Evolutionary conservation across 2,329 filamentous ascomycete genomes (phyloP), one percentile per base, ranked within the genome.

Genomic region (Penicillium glabrum): DNA sequence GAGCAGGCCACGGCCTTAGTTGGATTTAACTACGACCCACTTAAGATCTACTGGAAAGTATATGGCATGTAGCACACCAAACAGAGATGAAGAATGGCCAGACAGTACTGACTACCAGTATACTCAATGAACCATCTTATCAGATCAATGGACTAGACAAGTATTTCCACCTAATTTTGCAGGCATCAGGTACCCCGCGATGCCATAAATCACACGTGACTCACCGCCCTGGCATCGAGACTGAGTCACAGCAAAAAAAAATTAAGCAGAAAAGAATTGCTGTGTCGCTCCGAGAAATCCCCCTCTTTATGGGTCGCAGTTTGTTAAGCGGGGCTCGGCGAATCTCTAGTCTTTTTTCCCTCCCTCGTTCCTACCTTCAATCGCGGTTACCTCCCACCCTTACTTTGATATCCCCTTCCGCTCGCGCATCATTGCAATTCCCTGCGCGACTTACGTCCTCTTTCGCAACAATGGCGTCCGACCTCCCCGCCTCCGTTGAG

Each of bases 321-420:
- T 62, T 73, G 61, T 54, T 73, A 67, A 75, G 72, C 73, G 72
- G 73, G 72, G 72, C 71, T 60, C 70, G 69, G 65, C 67, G 64
- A 68, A 65, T 75, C 68, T 72, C 69, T 57, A 68, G 62, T 64
- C 67, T 64, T 68, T 61, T 57, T 62, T 66, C 62, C 57, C 63
- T 61, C 62, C 50, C 53, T 61, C 57, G 47, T 53, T 52, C 13
- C 37, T 27, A 31, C 43, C 27, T 56, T 31, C 23, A 39, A 48
- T 31, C 31, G 44, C 26, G 53, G 44, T 51, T 48, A 33, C 56
- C 51, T 48, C 54, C 49, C 29, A 54, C 57, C 43, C 46, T 23
- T 43, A 50, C 45, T 52, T 57, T 43, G 44, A 59, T 54, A 39
- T 51, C 41, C 48, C 46, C 48, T 52, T 46, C 49, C 51, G 48